These are phyloP conservation scores for Sarcomyxa edulis DNA, from an alignment of 768 basidiomycete species.

Conservation along the genomic window DNA sequence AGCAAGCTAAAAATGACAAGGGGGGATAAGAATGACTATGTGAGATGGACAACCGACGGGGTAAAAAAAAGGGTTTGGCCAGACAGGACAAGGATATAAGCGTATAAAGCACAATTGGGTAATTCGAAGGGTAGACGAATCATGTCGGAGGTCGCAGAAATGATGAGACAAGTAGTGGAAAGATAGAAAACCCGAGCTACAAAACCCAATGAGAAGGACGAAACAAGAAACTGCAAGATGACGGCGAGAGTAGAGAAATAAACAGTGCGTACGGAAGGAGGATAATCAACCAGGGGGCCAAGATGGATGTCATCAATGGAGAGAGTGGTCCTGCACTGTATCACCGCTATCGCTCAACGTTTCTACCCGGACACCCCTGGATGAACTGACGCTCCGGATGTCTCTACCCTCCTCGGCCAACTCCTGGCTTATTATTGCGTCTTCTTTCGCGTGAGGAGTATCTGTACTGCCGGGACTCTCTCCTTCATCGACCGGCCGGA, in stretches of 20 bases:
- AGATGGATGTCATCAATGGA: too few species aligned
- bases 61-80: too few species aligned
- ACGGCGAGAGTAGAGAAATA: constrained; percentile 13
- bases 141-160: constrained; percentile 2
- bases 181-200: constrained; percentile 17
- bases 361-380: constrained; percentile 76
- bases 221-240: constrained; percentile 15
- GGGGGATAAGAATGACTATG: too few species aligned
- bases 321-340: constrained; percentile 42
- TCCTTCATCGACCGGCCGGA: constrained; percentile 68
- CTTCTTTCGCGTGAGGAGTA: constrained; percentile 26
- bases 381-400: constrained; percentile 77
- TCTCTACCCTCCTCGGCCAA: constrained; percentile 88
- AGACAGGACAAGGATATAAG: too few species aligned
- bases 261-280: constrained; percentile 8
- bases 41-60: too few species aligned
- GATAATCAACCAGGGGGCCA: constrained; percentile 11
- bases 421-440: constrained; percentile 64
- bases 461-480: constrained; percentile 50
- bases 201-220: constrained; percentile 14
- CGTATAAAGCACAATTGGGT: constrained; percentile 1
- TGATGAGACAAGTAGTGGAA: constrained; percentile 2
- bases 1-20: too few species aligned
- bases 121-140: not conserved
- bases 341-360: constrained; percentile 53